phyloP scores from a whole-genome alignment of 495 filamentous ascomycete genomes.

The Tuber umbilicatum region DNA sequence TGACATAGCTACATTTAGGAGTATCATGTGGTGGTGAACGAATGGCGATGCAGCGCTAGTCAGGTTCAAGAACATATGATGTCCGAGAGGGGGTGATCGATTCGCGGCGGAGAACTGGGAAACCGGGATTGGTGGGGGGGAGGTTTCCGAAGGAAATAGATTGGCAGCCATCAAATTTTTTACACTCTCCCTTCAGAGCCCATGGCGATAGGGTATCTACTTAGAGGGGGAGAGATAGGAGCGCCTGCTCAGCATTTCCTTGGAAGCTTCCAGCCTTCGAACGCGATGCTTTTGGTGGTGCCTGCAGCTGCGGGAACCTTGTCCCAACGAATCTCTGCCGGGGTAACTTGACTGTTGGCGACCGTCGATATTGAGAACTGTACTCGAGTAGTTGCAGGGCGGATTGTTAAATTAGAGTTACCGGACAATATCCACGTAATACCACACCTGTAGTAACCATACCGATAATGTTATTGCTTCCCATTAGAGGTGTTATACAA shows the following conservation, averaged over 20 bases:
- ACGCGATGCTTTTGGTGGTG: conserved; percentile 23
- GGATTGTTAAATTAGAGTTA: not conserved
- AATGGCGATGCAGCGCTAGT: too few relatives aligned
- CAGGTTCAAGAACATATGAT: too few relatives aligned
- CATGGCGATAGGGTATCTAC: not conserved
- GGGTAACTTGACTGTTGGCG: not conserved
- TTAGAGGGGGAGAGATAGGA: not conserved
- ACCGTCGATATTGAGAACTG: not conserved
- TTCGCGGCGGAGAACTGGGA: not conserved
- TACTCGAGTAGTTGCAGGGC: too few relatives aligned
- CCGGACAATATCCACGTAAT: conserved; percentile 55
- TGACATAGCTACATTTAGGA: not conserved
- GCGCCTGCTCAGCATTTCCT: not conserved
- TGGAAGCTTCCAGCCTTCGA: conserved; percentile 20
- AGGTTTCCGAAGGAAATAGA: not conserved
- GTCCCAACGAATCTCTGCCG: conserved; percentile 22
- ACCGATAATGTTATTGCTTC: conserved; percentile 51
- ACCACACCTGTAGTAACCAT: conserved; percentile 44
- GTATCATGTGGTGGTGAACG: too few relatives aligned
- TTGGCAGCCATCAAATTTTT: not conserved
- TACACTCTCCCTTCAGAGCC: too few relatives aligned
- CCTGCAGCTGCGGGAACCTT: conserved; percentile 13
- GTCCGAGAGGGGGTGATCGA: not conserved
- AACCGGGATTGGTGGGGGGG: not conserved
- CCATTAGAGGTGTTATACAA: conserved; percentile 67